Conservation (phyloP, 2,329 filamentous ascomycete genomes). For the Diaporthe ampelina region DNA sequence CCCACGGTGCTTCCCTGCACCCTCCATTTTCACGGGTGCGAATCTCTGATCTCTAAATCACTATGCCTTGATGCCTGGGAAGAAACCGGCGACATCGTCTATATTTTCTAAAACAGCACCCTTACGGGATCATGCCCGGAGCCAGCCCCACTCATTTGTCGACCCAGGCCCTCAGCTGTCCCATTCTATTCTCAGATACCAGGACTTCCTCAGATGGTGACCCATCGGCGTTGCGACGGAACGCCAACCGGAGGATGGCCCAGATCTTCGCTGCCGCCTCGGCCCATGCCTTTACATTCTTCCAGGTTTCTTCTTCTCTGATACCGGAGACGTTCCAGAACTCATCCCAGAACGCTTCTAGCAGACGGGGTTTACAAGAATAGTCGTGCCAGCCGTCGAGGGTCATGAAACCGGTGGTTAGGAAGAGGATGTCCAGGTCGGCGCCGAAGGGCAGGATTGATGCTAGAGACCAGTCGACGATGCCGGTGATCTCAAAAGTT, state of each 20-base stretch:
- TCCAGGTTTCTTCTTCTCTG: neutral
- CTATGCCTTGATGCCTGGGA: too few species aligned
- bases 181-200: neutral
- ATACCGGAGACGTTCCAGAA: conserved; percentile 47
- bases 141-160: neutral
- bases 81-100: too few species aligned
- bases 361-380: conserved; percentile 43
- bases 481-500: conserved; percentile 46
- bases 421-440: conserved; percentile 41
- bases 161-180: neutral
- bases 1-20: too few species aligned
- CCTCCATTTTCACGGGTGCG: too few species aligned
- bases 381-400: conserved; percentile 49
- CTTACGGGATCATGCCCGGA: neutral
- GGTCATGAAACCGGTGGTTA: conserved; percentile 47
- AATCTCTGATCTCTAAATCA: too few species aligned
- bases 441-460: conserved; percentile 42
- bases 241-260: conserved; percentile 48
- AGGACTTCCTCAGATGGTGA: conserved; percentile 42
- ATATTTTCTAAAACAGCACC: too few species aligned
- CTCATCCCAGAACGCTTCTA: conserved; percentile 48
- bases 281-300: conserved; percentile 35
- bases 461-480: conserved; percentile 50
- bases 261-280: conserved; percentile 46
- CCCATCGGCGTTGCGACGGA: conserved; percentile 46